These are phyloP conservation scores for Aspergillus spinulosporus DNA, from an alignment of 2,329 filamentous ascomycete species.

Conservation along the genomic window DNA sequence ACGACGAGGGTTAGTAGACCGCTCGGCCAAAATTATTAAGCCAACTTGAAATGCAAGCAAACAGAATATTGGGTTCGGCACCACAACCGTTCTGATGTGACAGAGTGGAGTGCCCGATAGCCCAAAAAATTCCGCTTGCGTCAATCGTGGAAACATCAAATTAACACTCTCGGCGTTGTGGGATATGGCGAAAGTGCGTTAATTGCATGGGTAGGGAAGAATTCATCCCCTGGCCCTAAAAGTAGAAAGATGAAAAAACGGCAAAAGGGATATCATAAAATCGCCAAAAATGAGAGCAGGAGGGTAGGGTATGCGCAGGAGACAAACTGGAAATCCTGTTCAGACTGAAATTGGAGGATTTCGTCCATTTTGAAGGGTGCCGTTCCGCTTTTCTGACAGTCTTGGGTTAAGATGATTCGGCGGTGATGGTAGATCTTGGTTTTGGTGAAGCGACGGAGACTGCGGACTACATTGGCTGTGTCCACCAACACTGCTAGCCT, in stretches of 20 bases:
- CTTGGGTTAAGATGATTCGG: constrained; percentile 21
- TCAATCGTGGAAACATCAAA: constrained; percentile 37
- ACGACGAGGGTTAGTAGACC: constrained; percentile 5
- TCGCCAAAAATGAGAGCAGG: constrained; percentile 14
- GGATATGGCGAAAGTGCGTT: constrained; percentile 22
- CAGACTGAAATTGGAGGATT: constrained; percentile 10
- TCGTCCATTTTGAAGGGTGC: constrained; percentile 15
- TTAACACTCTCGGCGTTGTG: constrained; percentile 18
- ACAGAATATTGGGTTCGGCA: constrained; percentile 14
- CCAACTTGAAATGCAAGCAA: constrained; percentile 14
- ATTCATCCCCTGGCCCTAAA: constrained; percentile 17
- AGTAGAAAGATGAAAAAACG: constrained; percentile 20
- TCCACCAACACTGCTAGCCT: constrained; percentile 67
- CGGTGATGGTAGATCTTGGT: constrained; percentile 35
- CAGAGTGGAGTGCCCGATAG: constrained; percentile 22
- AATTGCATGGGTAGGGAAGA: constrained; percentile 16
- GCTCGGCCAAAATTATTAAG: constrained; percentile 10
- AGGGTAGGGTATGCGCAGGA: not conserved
- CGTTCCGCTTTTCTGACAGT: constrained; percentile 29
- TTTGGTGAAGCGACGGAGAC: constrained; percentile 25
- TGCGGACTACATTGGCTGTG: constrained; percentile 55
- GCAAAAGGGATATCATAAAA: constrained; percentile 26
- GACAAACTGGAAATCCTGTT: constrained; percentile 3
- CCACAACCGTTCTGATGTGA: constrained; percentile 16
- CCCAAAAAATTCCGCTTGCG: constrained; percentile 27